These are phyloP conservation scores for Talaromyces rugulosus DNA, from an alignment of 2,329 filamentous ascomycete genomes.

Conservation along the genomic window DNA sequence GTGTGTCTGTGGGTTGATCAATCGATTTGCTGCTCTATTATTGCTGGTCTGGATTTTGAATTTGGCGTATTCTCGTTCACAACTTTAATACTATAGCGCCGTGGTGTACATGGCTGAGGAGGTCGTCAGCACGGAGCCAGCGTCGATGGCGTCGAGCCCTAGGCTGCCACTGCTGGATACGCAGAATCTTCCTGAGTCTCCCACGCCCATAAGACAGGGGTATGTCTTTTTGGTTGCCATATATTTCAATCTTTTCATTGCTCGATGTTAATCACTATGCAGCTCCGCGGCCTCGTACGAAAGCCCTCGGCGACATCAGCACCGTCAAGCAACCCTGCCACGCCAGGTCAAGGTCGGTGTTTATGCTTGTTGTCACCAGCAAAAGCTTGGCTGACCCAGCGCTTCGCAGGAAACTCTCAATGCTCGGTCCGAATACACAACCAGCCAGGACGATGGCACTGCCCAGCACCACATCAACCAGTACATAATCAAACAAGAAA, in stretches of 20 bases:
- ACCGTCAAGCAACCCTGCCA: constrained; percentile 56
- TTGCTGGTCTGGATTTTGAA: background rate
- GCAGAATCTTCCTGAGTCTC: constrained; percentile 13
- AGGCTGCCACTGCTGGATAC: constrained; percentile 5
- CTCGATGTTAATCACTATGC: constrained; percentile 1
- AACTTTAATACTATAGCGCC: background rate
- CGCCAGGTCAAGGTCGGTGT: constrained; percentile 57
- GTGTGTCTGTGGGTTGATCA: background rate
- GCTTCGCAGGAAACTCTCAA: constrained; percentile 75
- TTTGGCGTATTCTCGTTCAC: background rate
- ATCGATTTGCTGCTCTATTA: background rate
- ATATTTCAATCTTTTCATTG: background rate
- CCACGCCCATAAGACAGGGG: constrained; percentile 23
- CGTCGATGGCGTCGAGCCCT: constrained; percentile 14
- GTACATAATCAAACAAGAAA: constrained; percentile 90
- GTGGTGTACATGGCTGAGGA: background rate
- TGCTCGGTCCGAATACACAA: constrained; percentile 80
- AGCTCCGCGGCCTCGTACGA: constrained; percentile 58
- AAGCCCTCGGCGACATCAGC: constrained; percentile 63
- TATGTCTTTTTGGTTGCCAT: constrained; percentile 15
- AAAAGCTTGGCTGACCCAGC: constrained; percentile 14
- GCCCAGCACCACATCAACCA: constrained; percentile 89
- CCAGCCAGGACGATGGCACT: constrained; percentile 74
- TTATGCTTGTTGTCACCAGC: constrained; percentile 4
- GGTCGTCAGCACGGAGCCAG: constrained; percentile 12